Percentiles rank a stretch among this genome's conserved stretches.
Conservation (phyloP, 2,329 filamentous ascomycete genomes). For the Didymella arachidicola region DNA sequence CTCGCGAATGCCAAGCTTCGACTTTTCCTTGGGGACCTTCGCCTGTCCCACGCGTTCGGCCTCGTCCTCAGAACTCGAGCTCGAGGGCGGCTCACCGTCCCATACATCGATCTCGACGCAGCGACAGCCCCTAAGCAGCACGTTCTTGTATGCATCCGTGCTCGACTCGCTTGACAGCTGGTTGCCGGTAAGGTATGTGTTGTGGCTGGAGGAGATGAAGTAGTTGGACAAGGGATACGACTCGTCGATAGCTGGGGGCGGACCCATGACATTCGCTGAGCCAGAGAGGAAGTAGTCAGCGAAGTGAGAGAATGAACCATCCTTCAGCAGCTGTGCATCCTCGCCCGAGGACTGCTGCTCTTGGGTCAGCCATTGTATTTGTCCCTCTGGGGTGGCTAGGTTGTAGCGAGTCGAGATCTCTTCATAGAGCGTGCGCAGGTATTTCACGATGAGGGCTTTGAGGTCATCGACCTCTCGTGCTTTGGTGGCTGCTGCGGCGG, state of each 20-base stretch:
- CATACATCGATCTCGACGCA: conserved; percentile 97
- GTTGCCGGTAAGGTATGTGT: conserved; percentile 89
- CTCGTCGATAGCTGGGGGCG: conserved; percentile 60
- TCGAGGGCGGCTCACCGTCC: conserved; percentile 69
- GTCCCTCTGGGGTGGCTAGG: conserved; percentile 43
- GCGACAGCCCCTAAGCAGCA: conserved; percentile 78
- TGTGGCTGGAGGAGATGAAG: conserved; percentile 94
- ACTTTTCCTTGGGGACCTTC: conserved; percentile 39
- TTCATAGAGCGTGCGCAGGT: conserved; percentile 42
- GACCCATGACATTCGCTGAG: conserved; percentile 56
- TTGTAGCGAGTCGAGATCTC: conserved; percentile 42
- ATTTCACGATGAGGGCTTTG: conserved; percentile 36
- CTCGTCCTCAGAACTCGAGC: conserved; percentile 50
- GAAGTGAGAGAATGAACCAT: conserved; percentile 45
- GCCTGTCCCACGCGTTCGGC: conserved; percentile 28
- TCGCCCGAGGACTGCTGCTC: conserved; percentile 38
- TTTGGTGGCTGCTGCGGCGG: conserved; percentile 37
- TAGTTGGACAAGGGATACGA: conserved; percentile 82
- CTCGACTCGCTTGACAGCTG: conserved; percentile 82
- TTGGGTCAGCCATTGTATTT: conserved; percentile 41
- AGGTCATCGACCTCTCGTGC: conserved; percentile 44
- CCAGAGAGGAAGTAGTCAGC: conserved; percentile 57
- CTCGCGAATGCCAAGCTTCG: conserved; percentile 44
- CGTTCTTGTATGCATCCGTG: conserved; percentile 78
- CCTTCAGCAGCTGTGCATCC: conserved; percentile 38